Evolutionary conservation across 179 eudicot species (phyloP), one percentile per base, ranked within the genome.

Genomic region (Heliamphora pulchella): DNA sequence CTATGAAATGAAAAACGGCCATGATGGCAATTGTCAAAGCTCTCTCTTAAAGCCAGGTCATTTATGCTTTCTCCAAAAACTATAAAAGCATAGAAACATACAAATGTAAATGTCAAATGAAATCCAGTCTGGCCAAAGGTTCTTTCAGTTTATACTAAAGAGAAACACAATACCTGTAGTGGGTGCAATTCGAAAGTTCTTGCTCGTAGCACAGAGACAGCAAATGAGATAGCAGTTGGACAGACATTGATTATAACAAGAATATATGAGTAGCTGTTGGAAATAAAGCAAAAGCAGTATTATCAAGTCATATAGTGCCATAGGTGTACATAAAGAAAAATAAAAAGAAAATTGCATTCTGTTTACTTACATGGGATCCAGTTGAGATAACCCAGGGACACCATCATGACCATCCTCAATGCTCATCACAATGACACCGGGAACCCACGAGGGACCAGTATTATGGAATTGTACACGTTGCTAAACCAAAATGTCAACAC

Each of bases 341-440:
- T 17, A 3, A 77, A 8, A 78, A 5, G 3, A 5, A 74, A 48
- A 62, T 17, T 4, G 73, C 5, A 20, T 65, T 43, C 17, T 31
- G 71, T 59, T 69, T 1, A 83, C 98, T 86, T 79, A 94, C 99
- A 81, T 85, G 77, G 91, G 91, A 90, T 96, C 99, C 75, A 96
- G 72, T 80, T 90, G 96, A 67, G 93, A 81, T 74, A 92, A 84
- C 57, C 91, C 91, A 3, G 89, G 90, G 46, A 83, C 59, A 67
- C 94, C 94, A 77, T 87, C 88, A 67, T 85, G 87, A 51, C 98
- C 97, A 88, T 94, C 99, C 85, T 96, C 94, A 80, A 96, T 90
- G 91, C 99, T 88, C 98, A 94, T 96, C 55, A 90, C 92, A 43
- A 94, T 87, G 84, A 92, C 88, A 54, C 99, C 99, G 15, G 91